Evolutionary conservation across 805 yeast genomes (phyloP), one percentile per base, ranked within the genome.

Genomic region (Starmerella stellata): DNA sequence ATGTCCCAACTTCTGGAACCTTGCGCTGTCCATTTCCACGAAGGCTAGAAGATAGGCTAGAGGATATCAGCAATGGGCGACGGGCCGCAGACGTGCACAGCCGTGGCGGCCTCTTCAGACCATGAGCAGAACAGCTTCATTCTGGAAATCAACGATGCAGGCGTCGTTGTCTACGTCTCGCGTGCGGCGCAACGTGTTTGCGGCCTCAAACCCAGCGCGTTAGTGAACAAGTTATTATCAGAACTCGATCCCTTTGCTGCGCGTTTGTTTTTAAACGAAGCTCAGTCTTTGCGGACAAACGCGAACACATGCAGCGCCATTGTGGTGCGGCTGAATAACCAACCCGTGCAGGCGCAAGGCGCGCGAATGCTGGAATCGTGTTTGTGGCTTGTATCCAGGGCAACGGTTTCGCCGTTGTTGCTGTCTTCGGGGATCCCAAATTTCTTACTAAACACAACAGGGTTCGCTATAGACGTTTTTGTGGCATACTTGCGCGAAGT

Each of bases 401-500:
- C 16, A 8, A 29, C 32, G 9, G 7, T n/a, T 13, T 5, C 19
- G 5, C 19, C 32, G 16, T 5, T 13, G 32, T 29, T 17, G 32
- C 9, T 15, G 8, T 8, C 16, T 7, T 7, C 5, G 8, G 7
- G 32, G 9, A 13, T 29, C 8, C 32, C 32, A 8, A 8, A n/a
- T n/a, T 29, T 17, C 19, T 13, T 29, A 29, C 14, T 15, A 15
- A 72, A 76, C 41, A 68, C 76, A 21, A 64, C 90, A 5, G 96
- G 98, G 0, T 83, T 82, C 56, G 95, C 96, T 1, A 72, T 87
- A 2, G 82, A 78, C 39, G 70, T 87, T 21, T 75, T 90, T 48
- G 81, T 76, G 33, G 68, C 78, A 1, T 90, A 78, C 52, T 62
- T 90, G 36, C 59, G 71, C 34, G 64, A 67, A 41, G 62, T 87